Base-by-base conservation (phyloP, 2,329 filamentous ascomycete species). In the Penicillium sp. region DNA sequence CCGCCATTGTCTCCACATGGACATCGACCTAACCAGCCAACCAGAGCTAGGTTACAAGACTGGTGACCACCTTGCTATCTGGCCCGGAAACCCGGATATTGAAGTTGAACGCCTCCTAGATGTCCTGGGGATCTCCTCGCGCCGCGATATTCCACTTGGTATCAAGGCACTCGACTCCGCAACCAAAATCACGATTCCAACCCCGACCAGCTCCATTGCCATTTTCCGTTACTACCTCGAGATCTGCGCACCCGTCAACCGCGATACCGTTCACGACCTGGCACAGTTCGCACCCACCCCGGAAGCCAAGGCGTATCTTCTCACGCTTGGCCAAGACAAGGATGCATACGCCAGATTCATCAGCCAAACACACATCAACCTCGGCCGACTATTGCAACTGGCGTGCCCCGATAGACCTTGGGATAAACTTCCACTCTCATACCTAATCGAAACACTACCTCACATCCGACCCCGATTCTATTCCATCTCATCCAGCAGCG, bases 401-500 rank as follows among this genome's bases (percentile, higher is more conserved):
- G 81, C 91, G 59, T 83, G 86, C 67, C 84, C 86, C 23, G 87
- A 87, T 50, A 77, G 88, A 72, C 84, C 83, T 62, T 96, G 92
- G 91, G 79, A 83, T 50, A 86, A 84, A 50, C 84, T 96, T 47
- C 92, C 92, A 15, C 95, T 96, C 75, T 93, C 92, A 7, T 87
- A 91, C 67, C 87, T 96, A 69, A 89, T 96, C 63, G 92, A 97
- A 78, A 88, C 90, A 58, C 74, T 96, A 53, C 88, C 85, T 74
- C 94, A 94, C 79, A 85, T 96, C 54, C 91, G 96, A 73, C 91
- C 92, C 19, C 89, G 92, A 47, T 96, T 95, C 82, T 97, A 96
- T 80, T 97, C 92, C 50, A 96, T 97, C 75, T 96, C 92, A 2
- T 96, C 92, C 2, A 70, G 67, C 47, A 70, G 66, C 36, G 62